Percentiles rank a stretch among this genome's conserved stretches.
Conservation (phyloP, 1,284 basidiomycete genomes). For the Schizophyllum amplum region DNA sequence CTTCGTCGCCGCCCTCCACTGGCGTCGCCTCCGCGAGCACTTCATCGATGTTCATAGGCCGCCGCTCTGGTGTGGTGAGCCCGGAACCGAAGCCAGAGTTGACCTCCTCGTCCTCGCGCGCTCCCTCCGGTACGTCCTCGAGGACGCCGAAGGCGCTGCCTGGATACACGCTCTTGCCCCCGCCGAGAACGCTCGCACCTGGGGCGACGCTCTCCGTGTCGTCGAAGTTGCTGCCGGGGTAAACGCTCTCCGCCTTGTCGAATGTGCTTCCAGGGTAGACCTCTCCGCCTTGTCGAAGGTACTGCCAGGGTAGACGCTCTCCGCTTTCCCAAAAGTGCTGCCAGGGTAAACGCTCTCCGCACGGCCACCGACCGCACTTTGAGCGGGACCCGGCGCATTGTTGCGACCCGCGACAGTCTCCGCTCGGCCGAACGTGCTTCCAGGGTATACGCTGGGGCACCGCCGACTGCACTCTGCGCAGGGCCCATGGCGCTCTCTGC, state of each 20-base stretch:
- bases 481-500: not conserved
- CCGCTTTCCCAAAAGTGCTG: not conserved
- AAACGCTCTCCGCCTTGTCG: not conserved
- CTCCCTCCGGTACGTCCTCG: not conserved
- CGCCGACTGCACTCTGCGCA: not conserved
- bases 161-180: not conserved
- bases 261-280: too few species aligned
- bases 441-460: not conserved
- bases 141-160: not conserved
- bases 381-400: too few species aligned
- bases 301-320: not conserved
- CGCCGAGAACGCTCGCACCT: not conserved
- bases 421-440: not conserved
- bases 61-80: not conserved
- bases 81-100: not conserved
- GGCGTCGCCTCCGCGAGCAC: not conserved
- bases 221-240: not conserved
- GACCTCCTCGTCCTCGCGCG: not conserved
- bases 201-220: not conserved
- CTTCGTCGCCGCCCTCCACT: too few species aligned
- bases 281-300: not conserved
- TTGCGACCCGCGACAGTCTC: too few species aligned
- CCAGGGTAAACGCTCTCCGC: not conserved
- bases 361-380: too few species aligned
- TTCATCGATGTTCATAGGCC: not conserved